Evolutionary conservation across 2,329 filamentous ascomycete genomes (phyloP).

Genomic region (Pseudonectria buxi): DNA sequence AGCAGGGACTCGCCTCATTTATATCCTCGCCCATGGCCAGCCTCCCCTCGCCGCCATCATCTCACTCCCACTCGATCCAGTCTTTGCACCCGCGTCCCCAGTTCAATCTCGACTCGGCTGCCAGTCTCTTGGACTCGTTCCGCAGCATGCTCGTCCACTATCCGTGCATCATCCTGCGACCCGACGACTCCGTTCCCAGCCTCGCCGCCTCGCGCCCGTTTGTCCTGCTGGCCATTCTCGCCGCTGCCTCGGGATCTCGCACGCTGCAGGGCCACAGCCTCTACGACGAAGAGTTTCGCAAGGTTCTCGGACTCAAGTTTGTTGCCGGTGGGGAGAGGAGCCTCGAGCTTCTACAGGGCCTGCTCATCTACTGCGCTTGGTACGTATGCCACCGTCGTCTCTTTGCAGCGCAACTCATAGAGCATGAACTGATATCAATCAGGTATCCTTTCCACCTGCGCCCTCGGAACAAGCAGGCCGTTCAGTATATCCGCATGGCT

Average conservation of each 20-base stretch:
- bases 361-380: conserved; percentile 53
- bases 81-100: conserved; percentile 41
- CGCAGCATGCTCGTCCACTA: conserved; percentile 35
- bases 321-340: conserved; percentile 51
- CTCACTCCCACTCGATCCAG: conserved; percentile 28
- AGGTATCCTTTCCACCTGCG: conserved; percentile 52
- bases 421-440: neutral
- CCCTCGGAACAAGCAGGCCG: conserved; percentile 42
- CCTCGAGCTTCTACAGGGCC: conserved; percentile 49
- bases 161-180: conserved; percentile 37
- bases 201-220: conserved; percentile 44
- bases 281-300: conserved; percentile 53
- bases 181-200: conserved; percentile 34
- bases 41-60: conserved; percentile 22
- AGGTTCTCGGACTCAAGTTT: conserved; percentile 49
- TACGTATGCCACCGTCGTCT: conserved; percentile 25
- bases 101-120: conserved; percentile 50
- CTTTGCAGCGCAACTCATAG: too few relatives aligned
- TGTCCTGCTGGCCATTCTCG: conserved; percentile 47
- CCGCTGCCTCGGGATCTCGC: conserved; percentile 40
- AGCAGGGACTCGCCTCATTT: conserved; percentile 5
- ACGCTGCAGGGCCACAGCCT: conserved; percentile 45
- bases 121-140: conserved; percentile 38
- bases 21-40: conserved; percentile 16
- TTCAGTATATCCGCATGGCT: conserved; percentile 47